These are phyloP conservation scores for Termitomyces sp. DNA, from an alignment of 768 basidiomycete genomes.

Conservation along the genomic window DNA sequence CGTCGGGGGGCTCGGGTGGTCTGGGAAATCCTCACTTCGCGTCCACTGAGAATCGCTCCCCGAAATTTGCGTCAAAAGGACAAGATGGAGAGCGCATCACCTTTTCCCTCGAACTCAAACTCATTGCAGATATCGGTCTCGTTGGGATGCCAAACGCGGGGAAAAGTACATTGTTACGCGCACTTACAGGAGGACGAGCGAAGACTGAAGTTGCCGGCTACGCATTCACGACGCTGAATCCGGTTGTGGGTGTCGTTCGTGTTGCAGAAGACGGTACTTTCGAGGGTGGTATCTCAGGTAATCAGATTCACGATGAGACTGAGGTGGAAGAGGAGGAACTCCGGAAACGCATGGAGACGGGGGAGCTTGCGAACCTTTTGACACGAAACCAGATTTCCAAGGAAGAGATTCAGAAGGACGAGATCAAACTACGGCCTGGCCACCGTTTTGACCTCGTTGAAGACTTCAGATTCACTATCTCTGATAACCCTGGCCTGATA, in stretches of 20 bases:
- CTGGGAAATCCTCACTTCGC: conserved; percentile 87
- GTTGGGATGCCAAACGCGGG: conserved; percentile 96
- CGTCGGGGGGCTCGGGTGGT: conserved; percentile 76
- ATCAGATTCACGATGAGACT: conserved; percentile 64
- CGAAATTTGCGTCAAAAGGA: conserved; percentile 83
- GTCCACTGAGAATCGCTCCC: conserved; percentile 62
- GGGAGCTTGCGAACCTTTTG: conserved; percentile 43
- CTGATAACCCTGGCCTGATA: conserved; percentile 95
- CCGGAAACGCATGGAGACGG: conserved; percentile 42
- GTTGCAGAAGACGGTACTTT: conserved; percentile 76
- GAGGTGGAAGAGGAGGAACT: conserved; percentile 44
- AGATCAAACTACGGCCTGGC: conserved; percentile 26
- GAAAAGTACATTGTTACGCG: conserved; percentile 87
- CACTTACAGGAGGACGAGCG: conserved; percentile 81
- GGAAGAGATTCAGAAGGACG: conserved; percentile 13
- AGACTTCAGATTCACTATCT: conserved; percentile 86
- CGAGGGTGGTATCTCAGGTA: conserved; percentile 50
- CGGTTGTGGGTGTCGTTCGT: conserved; percentile 86
- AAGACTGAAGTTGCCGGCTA: conserved; percentile 85
- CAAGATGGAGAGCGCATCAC: conserved; percentile 71
- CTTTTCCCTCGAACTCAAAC: conserved; percentile 87
- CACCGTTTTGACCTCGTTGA: conserved; percentile 62
- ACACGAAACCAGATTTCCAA: conserved; percentile 43
- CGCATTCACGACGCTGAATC: conserved; percentile 94
- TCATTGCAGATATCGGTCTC: conserved; percentile 91